Conservation (phyloP, 1,284 basidiomycete genomes). For the Tilletiaria anomala region DNA sequence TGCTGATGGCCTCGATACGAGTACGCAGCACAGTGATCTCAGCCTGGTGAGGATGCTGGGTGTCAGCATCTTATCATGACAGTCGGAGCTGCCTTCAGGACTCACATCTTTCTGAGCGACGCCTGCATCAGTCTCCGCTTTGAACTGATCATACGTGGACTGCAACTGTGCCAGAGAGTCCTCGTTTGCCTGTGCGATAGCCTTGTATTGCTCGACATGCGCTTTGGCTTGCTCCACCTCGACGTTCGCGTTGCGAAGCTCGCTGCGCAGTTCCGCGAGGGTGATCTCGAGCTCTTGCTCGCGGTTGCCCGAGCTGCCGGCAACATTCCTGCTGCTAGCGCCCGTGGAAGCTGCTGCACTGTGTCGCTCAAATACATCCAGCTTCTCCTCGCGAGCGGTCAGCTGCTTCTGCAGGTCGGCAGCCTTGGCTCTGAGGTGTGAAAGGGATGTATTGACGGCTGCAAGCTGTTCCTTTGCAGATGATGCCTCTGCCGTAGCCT, state of each 20-base stretch:
- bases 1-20: conserved; percentile 48
- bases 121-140: conserved; percentile 8
- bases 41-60: conserved; percentile 48
- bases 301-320: too few species aligned
- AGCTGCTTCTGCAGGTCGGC: conserved; percentile 57
- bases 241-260: conserved; percentile 28
- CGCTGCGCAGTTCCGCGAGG: conserved; percentile 47
- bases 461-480: conserved; percentile 59
- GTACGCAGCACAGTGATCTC: conserved; percentile 55
- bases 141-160: conserved; percentile 60
- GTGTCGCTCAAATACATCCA: conserved; percentile 69
- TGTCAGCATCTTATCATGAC: conserved; percentile 35
- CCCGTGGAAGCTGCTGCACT: conserved; percentile 2
- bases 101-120: conserved; percentile 52
- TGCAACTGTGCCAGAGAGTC: conserved; percentile 57
- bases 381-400: conserved; percentile 63
- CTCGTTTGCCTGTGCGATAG: conserved; percentile 67
- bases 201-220: conserved; percentile 67
- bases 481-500: conserved; percentile 54
- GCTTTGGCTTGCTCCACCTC: conserved; percentile 44
- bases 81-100: background rate
- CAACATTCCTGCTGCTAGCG: conserved; percentile 44
- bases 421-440: conserved; percentile 62
- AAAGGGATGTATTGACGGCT: conserved; percentile 62
- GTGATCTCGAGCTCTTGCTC: conserved; percentile 71